A percentile compares a stretch with the other conserved stretches of the same genome.
These are phyloP conservation scores for Saturnispora diversa DNA, from an alignment of 805 yeast species.

Conservation along the genomic window DNA sequence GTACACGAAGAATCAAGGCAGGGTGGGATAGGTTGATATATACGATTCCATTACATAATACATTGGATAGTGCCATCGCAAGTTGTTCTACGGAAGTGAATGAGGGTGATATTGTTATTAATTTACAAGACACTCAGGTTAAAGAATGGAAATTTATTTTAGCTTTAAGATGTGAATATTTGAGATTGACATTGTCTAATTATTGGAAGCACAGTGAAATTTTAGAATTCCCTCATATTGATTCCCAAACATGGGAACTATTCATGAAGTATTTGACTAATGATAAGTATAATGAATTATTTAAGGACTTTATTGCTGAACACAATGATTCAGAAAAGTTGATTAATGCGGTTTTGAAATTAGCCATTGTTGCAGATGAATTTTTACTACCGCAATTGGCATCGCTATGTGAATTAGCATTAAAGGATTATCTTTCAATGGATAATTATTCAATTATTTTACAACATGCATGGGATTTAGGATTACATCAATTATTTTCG, in stretches of 20 bases:
- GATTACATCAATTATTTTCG: conserved; percentile 47
- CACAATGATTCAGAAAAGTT: conserved; percentile 29
- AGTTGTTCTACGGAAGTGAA: conserved; percentile 1
- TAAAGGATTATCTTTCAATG: conserved; percentile 46
- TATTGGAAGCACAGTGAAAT: conserved; percentile 38
- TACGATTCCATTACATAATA: conserved; percentile 6
- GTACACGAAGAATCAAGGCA: conserved; percentile 5
- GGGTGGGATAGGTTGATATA: conserved; percentile 13
- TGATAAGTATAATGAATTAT: conserved; percentile 32
- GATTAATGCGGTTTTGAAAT: conserved; percentile 45
- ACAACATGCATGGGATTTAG: conserved; percentile 42
- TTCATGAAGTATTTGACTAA: conserved; percentile 56
- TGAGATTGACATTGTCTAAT: conserved; percentile 47
- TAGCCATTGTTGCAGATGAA: conserved; percentile 57
- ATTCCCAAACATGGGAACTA: conserved; percentile 36
- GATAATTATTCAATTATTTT: conserved; percentile 56
- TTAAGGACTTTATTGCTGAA: conserved; percentile 23
- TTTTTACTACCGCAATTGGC: conserved; percentile 52
- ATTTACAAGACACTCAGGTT: conserved; percentile 40
- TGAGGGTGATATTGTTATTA: conserved; percentile 36
- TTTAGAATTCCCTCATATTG: conserved; percentile 34
- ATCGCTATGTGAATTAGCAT: conserved; percentile 49
- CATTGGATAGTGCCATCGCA: neutral
- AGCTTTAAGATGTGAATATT: conserved; percentile 51
- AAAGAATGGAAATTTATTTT: conserved; percentile 46